Evolutionary conservation across 1,284 basidiomycete species (phyloP), one percentile per base, ranked within the genome.

Genomic region (Coniophora puteana): DNA sequence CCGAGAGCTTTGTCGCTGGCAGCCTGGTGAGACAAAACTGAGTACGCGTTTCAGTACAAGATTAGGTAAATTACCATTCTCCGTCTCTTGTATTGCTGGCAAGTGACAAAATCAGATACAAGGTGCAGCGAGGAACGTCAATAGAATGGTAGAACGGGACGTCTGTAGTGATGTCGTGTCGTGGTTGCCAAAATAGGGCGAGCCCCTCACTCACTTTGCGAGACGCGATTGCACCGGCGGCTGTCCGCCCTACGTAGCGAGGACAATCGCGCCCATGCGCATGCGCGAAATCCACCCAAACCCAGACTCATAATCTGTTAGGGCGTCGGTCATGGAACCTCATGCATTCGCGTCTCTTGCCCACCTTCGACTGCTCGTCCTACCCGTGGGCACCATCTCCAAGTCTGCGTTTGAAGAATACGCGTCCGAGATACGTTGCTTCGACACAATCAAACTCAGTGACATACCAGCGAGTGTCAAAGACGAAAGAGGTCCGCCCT

Each of bases 1-100:
- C 93, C 93, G 16, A 93, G 68, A 34, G 76, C 66, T 67, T 88
- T 93, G 65, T 95, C 93, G 47, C 82, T 89, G 44, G 78, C 61
- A 23, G 79, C 83, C 93, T 94, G 53, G 27, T 26, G 26, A 32
- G 29, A 8, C n/a, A 27, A 27, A 10, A 27, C 10, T n/a, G 20
- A 31, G 29, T 31, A 6, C 14, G 20, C 29, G n/a, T 31, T 31
- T 31, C n/a, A 16, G 7, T 8, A 27, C 26, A n/a, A 31, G 14
- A 18, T 8, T 14, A 31, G n/a, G n/a, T 8, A 31, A 7, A 7
- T 31, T 31, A 31, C 29, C 29, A 31, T 31, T 31, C n/a, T 7
- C 29, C 7, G 29, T 31, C 29, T 8, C n/a, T 27, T 8, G n/a
- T 27, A 27, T 10, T 8, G 10, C n/a, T 27, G 10, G 8, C 10